Conservation (phyloP, 2,329 filamentous ascomycete species). For the Fusarium verticillioides region DNA sequence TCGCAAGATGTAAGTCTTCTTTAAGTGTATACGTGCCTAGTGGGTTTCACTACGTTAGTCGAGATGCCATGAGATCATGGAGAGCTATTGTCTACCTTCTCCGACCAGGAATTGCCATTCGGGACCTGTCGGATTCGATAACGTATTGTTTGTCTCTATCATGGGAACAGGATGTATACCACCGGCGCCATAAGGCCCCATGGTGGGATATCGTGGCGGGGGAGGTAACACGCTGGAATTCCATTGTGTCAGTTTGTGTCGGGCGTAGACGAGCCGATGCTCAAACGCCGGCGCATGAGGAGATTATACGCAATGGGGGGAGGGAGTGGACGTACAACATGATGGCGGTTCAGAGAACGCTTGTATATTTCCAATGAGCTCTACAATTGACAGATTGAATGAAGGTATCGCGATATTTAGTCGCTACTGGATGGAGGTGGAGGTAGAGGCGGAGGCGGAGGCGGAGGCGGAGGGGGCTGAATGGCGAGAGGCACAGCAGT, state of each 20-base stretch:
- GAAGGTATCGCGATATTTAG: conserved; percentile 26
- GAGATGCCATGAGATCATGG: neutral
- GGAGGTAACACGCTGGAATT: conserved; percentile 80
- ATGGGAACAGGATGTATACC: conserved; percentile 76
- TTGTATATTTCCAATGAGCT: neutral
- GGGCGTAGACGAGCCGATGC: conserved; percentile 18
- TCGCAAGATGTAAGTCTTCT: conserved; percentile 92
- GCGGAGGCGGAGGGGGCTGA: conserved; percentile 23
- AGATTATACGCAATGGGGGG: neutral
- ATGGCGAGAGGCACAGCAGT: conserved; percentile 29
- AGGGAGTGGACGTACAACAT: conserved; percentile 43
- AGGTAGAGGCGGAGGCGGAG: neutral
- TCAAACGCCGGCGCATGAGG: neutral
- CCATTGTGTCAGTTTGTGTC: conserved; percentile 37
- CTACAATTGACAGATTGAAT: neutral
- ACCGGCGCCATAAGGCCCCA: conserved; percentile 76
- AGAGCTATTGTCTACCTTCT: conserved; percentile 71
- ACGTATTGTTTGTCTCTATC: conserved; percentile 93
- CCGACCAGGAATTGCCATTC: conserved; percentile 93
- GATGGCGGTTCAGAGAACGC: conserved; percentile 3
- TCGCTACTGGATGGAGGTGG: conserved; percentile 1
- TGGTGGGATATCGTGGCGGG: conserved; percentile 83
- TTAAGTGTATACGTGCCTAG: conserved; percentile 88
- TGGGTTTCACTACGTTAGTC: conserved; percentile 31
- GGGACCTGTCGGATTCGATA: conserved; percentile 81